These are phyloP conservation scores for Tuber umbilicatum DNA, from an alignment of 495 filamentous ascomycete genomes.

Conservation along the genomic window DNA sequence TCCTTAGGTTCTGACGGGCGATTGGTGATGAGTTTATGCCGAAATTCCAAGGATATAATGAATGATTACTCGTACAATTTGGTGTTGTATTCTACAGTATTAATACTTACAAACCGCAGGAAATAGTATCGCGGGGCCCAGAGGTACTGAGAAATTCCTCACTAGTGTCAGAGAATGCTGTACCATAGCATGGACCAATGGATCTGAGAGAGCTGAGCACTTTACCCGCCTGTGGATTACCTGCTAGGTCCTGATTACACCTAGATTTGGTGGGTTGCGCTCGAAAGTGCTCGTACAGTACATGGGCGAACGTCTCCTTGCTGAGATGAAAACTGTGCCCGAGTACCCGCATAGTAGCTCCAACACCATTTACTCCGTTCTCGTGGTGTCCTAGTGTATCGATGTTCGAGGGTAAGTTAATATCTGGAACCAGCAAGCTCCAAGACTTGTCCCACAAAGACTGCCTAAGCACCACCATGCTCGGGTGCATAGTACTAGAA, in stretches of 20 bases:
- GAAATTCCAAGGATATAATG: neutral
- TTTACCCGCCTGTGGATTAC: neutral
- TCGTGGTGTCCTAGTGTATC: neutral
- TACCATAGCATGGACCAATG: neutral
- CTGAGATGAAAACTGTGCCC: neutral
- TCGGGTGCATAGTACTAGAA: too few species aligned
- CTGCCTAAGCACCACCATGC: neutral
- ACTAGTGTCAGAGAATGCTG: neutral
- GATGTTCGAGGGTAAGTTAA: neutral
- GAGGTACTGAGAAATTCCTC: neutral
- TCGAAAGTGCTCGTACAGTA: neutral
- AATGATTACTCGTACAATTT: neutral
- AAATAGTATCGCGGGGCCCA: neutral
- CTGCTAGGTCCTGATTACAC: neutral
- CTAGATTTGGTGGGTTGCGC: neutral
- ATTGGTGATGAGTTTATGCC: neutral
- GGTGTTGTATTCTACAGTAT: neutral
- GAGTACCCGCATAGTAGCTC: neutral
- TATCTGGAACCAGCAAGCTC: neutral
- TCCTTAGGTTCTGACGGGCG: neutral
- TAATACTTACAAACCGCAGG: neutral
- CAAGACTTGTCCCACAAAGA: neutral
- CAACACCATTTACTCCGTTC: neutral
- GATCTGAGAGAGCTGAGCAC: neutral
- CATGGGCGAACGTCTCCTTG: neutral